phyloP scores from a whole-genome alignment of 2,329 filamentous ascomycete species.

The Thermothelomyces thermophilus region DNA sequence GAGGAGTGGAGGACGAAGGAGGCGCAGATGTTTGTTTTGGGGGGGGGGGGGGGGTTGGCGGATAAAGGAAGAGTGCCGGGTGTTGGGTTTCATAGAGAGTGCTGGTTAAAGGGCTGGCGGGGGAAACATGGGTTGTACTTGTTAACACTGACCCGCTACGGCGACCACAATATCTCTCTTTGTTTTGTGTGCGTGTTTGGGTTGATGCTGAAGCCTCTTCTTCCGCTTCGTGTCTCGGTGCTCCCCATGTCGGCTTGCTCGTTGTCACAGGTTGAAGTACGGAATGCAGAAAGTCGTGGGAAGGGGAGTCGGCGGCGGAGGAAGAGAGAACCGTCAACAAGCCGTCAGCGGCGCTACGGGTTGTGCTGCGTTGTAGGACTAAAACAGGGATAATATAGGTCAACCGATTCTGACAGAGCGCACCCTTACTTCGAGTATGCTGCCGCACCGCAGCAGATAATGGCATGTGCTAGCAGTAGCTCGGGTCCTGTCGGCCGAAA shows the following conservation, averaged over 20 bases:
- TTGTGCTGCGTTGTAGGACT: too few relatives aligned
- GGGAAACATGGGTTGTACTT: constrained; percentile 10
- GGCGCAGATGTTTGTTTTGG: too few relatives aligned
- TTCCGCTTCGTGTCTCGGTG: constrained; percentile 11
- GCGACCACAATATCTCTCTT: constrained; percentile 12
- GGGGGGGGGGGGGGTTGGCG: background rate
- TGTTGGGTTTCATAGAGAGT: background rate
- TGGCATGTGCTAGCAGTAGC: too few relatives aligned
- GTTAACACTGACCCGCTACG: constrained; percentile 8
- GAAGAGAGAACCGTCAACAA: too few relatives aligned
- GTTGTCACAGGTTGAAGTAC: background rate
- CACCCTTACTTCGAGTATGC: too few relatives aligned
- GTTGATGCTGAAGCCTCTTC: constrained; percentile 1
- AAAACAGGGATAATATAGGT: too few relatives aligned
- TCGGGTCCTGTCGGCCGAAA: too few relatives aligned
- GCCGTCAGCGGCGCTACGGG: too few relatives aligned
- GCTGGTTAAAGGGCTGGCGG: background rate
- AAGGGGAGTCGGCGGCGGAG: too few relatives aligned
- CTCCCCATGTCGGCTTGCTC: background rate
- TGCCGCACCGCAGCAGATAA: too few relatives aligned
- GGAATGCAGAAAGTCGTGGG: background rate
- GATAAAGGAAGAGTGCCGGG: background rate
- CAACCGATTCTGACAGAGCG: too few relatives aligned
- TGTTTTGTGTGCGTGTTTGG: background rate
- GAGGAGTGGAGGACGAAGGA: constrained; percentile 48